Evolutionary conservation across 306 rosid genomes (phyloP).

Genomic region (Aeschynomene evenia): DNA sequence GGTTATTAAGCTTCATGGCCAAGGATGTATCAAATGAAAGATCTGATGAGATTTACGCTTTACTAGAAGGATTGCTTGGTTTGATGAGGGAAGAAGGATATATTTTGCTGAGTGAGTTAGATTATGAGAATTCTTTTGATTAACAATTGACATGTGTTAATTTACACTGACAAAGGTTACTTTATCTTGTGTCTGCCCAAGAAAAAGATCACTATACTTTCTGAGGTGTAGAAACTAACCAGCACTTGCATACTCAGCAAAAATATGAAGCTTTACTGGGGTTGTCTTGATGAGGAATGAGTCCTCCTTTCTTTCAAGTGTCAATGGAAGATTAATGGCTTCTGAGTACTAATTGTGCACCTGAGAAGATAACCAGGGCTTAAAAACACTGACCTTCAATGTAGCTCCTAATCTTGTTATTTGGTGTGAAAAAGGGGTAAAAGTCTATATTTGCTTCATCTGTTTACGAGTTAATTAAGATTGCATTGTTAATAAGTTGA

Average conservation of each 20-base stretch:
- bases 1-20: conserved; percentile 48
- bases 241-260: background rate
- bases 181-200: background rate
- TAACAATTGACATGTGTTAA: conserved; percentile 24
- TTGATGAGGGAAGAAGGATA: conserved; percentile 61
- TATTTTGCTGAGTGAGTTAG: conserved; percentile 43
- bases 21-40: conserved; percentile 54
- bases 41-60: conserved; percentile 50
- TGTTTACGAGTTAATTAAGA: conserved; percentile 1
- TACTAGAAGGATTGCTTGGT: conserved; percentile 56
- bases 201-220: background rate
- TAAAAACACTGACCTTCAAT: background rate
- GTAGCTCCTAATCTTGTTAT: background rate
- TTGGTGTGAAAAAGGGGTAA: background rate
- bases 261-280: conserved; percentile 3
- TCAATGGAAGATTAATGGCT: background rate
- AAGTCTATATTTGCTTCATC: background rate
- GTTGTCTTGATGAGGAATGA: background rate
- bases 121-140: conserved; percentile 40
- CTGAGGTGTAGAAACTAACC: conserved; percentile 6
- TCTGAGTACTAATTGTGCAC: conserved; percentile 1
- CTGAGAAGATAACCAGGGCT: background rate
- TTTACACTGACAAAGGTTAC: background rate
- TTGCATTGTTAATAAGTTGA: background rate
- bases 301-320: background rate